Evolutionary conservation across 2,329 filamentous ascomycete species (phyloP).

Genomic region (Aspergillus brasiliensis): DNA sequence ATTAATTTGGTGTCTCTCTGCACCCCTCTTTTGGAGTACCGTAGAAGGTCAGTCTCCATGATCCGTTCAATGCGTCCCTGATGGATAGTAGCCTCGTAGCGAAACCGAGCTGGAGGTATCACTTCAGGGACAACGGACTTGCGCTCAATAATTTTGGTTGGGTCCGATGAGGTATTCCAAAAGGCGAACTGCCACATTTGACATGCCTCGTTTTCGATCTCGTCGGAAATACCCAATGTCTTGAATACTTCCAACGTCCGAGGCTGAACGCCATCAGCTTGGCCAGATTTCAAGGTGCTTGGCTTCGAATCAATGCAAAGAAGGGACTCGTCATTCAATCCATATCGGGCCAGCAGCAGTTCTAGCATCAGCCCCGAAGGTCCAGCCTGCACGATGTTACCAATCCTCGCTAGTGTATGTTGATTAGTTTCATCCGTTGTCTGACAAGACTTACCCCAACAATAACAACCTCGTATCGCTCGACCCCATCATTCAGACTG

Average conservation of each 20-base stretch:
- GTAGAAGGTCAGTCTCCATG: constrained; percentile 65
- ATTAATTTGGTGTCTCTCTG: constrained; percentile 67
- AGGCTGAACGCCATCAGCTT: constrained; percentile 46
- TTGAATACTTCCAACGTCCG: constrained; percentile 46
- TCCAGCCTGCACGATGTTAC: constrained; percentile 29
- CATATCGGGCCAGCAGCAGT: constrained; percentile 45
- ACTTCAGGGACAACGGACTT: constrained; percentile 54
- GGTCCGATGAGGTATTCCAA: constrained; percentile 62
- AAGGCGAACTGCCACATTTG: constrained; percentile 61
- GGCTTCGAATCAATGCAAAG: constrained; percentile 46
- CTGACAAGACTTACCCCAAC: constrained; percentile 27
- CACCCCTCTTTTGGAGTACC: constrained; percentile 58
- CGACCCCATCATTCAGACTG: constrained; percentile 14
- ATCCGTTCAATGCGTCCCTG: constrained; percentile 71
- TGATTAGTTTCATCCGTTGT: not conserved
- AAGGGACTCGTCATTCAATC: constrained; percentile 41
- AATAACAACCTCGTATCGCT: constrained; percentile 45
- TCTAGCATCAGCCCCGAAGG: constrained; percentile 46
- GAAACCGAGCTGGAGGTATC: constrained; percentile 69
- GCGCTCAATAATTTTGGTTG: constrained; percentile 57
- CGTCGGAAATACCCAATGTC: constrained; percentile 40
- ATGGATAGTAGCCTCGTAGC: constrained; percentile 69
- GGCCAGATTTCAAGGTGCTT: constrained; percentile 39
- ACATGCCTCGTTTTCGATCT: constrained; percentile 39
- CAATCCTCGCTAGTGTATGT: not conserved